Conservation (phyloP, 768 basidiomycete genomes). For the Kwoniella europaea region DNA sequence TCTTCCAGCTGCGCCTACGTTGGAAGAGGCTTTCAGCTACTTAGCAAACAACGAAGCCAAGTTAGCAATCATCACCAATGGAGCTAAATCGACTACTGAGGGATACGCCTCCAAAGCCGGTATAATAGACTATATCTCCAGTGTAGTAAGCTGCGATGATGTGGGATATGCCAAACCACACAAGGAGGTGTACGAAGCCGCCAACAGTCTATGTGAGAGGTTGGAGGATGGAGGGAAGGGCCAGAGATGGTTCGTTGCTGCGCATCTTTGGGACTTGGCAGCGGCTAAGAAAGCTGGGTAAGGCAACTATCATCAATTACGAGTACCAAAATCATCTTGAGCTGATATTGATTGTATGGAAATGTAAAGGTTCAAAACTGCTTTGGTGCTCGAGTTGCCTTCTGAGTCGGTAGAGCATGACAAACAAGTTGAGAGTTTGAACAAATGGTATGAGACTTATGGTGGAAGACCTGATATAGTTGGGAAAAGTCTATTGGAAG, state of each 20-base stretch:
- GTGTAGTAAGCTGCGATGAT: conserved; percentile 39
- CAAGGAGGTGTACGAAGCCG: conserved; percentile 32
- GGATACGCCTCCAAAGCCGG: conserved; percentile 29
- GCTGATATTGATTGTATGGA: not conserved
- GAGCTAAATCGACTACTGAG: conserved; percentile 34
- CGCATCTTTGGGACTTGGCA: conserved; percentile 40
- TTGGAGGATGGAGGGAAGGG: conserved; percentile 5
- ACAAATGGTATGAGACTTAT: conserved; percentile 32
- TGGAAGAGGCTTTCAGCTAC: conserved; percentile 16
- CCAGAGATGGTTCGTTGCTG: conserved; percentile 46
- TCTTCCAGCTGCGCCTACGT: conserved; percentile 25
- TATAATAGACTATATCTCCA: conserved; percentile 22
- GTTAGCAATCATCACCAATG: conserved; percentile 39
- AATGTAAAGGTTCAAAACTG: conserved; percentile 40
- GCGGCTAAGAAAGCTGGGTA: conserved; percentile 43
- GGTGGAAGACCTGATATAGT: conserved; percentile 41
- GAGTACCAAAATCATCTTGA: not conserved
- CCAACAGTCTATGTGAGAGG: conserved; percentile 19
- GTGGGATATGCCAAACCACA: conserved; percentile 38
- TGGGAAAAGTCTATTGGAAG: conserved; percentile 28
- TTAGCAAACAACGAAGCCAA: conserved; percentile 23
- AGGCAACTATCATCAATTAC: not conserved
- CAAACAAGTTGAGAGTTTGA: conserved; percentile 3
- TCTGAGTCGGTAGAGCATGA: conserved; percentile 15
- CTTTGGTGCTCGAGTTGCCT: conserved; percentile 30